Evolutionary conservation across 371 early-diverging fungal genomes (phyloP).

Genomic region (Syncephalastrum racemosum): DNA sequence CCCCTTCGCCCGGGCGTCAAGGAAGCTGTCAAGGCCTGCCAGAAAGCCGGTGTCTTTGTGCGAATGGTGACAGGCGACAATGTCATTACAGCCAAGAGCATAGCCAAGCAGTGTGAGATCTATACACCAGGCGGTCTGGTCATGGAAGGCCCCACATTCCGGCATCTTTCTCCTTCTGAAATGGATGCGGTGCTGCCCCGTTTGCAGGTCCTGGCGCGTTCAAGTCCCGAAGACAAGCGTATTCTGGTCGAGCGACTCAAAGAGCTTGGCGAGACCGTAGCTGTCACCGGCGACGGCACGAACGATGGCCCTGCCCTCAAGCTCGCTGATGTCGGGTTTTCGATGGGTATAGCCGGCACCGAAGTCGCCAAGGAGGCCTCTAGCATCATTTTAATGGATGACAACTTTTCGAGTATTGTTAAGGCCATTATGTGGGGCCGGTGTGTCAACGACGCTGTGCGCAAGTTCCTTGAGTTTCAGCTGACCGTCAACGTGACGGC

Average conservation of each 20-base stretch:
- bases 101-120: slow-evolving; percentile 73
- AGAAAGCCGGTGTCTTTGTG: slow-evolving; percentile 76
- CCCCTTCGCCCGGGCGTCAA: slow-evolving; percentile 70
- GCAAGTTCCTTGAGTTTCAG: slow-evolving; percentile 83
- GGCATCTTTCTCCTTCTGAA: slow-evolving; percentile 53
- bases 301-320: slow-evolving; percentile 81
- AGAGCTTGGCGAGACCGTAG: slow-evolving; percentile 67
- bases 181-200: slow-evolving; percentile 16
- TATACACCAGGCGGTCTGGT: slow-evolving; percentile 56
- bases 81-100: slow-evolving; percentile 70
- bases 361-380: slow-evolving; percentile 85
- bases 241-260: slow-evolving; percentile 66
- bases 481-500: slow-evolving; percentile 78
- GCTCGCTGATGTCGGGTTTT: slow-evolving; percentile 79
- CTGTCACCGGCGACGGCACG: slow-evolving; percentile 85
- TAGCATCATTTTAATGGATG: slow-evolving; percentile 77
- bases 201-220: slow-evolving; percentile 72
- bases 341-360: slow-evolving; percentile 82
- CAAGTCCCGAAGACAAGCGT: slow-evolving; percentile 77
- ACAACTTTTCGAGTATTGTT: slow-evolving; percentile 78
- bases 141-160: slow-evolving; percentile 72
- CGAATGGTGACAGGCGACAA: slow-evolving; percentile 90
- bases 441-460: slow-evolving; percentile 76
- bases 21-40: slow-evolving; percentile 65
- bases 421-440: slow-evolving; percentile 80